phyloP scores from a whole-genome alignment of 2,329 filamentous ascomycete species.

The Phoma sp. region DNA sequence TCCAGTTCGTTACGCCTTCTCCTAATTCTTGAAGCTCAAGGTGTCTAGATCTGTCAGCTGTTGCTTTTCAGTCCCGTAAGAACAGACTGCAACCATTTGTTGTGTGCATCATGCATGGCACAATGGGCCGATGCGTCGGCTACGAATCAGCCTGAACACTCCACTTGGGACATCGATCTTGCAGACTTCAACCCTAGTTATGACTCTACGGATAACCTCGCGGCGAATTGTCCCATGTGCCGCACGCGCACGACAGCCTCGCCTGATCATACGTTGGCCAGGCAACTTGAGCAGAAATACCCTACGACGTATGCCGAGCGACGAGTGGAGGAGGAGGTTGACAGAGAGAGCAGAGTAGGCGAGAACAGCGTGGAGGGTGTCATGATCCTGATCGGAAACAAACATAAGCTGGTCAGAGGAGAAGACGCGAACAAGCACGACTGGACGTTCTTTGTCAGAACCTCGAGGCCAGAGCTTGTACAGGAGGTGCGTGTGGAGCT shows the following conservation, averaged over 20 bases:
- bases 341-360: constrained; percentile 30
- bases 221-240: constrained; percentile 57
- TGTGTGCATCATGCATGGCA: constrained; percentile 57
- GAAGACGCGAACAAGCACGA: constrained; percentile 49
- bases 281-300: constrained; percentile 45
- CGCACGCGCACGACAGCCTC: constrained; percentile 50
- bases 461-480: constrained; percentile 54
- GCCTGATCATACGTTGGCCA: constrained; percentile 33
- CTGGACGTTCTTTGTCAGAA: constrained; percentile 57
- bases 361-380: constrained; percentile 48
- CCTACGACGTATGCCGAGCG: constrained; percentile 47
- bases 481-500: constrained; percentile 53
- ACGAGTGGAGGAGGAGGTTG: constrained; percentile 43
- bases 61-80: constrained; percentile 53
- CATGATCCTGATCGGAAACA: constrained; percentile 56
- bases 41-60: constrained; percentile 51
- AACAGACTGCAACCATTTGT: constrained; percentile 53
- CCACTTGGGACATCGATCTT: constrained; percentile 49
- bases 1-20: no score
- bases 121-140: constrained; percentile 55
- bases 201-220: constrained; percentile 40
- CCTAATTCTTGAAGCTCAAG: not conserved
- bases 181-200: constrained; percentile 49
- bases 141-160: constrained; percentile 45
- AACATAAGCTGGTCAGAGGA: constrained; percentile 42